Base-by-base conservation (phyloP, 31 red algal genomes). In the Asparagopsis taxiformis region DNA sequence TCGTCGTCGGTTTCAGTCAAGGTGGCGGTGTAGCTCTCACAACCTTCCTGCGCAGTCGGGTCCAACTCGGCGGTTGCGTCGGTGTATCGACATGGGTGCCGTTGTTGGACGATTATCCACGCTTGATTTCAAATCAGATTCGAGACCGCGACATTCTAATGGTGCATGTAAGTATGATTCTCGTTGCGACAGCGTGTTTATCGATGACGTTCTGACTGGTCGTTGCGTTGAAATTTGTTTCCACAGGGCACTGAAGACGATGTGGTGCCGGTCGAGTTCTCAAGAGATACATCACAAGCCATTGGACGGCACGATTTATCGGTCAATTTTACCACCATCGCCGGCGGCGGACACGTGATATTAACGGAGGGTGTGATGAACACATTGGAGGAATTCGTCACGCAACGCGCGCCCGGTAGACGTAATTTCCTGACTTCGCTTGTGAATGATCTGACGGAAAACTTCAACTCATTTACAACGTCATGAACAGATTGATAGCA, bases 1-100 rank as follows among this genome's bases (percentile, higher is more conserved):
- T 98, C 48, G 28, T 98, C 38, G 33, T 90, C 44, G 95, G 95
- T 3, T 98, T 98, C 55, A 85, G 77, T 52, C 95, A 98, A 44
- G 95, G 95, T 1, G 95, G 95, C 5, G 91, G 72, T 1, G 57
- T 98, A 31, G 91, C 95, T 26, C 61, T 94, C 33, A 83, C 75
- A 5, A 49, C 72, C 10, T 88, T 88, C 50, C 60, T 88, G 57
- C 59, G 73, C 33, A 88, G 66, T 28, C 17, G 16, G 9, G 31
- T 39, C 21, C 13, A 34, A 0, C 51, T 88, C 24, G 83, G 62
- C 21, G 83, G 72, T 21, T 75, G 52, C 34, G 59, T 88, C 24
- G 83, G 83, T 26, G 73, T 88, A 29, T 72, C 83, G 1, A 88
- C 83, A 33, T 88, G 83, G 83, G 3, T 88, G 5, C 83, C 83